Evolutionary conservation across 2,329 filamentous ascomycete genomes (phyloP), one percentile per base, ranked within the genome.

Genomic region (Lecanosticta acicola): DNA sequence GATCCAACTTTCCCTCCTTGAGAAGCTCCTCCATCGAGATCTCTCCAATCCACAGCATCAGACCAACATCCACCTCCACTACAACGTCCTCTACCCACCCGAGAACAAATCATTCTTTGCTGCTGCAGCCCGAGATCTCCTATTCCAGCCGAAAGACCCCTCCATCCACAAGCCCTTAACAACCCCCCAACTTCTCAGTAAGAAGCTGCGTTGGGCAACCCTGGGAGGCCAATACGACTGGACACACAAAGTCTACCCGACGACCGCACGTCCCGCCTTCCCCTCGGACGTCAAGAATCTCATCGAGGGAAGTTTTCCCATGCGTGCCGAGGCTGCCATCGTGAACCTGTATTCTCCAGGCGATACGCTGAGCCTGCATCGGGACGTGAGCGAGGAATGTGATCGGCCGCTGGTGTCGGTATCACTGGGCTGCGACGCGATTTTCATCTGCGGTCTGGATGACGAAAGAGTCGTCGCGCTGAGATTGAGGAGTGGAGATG

Each of bases 221-320:
- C 78, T 98, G 2, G 93, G 93, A 40, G 91, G 89, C 0, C 93
- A 97, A 66, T 97, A 97, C 66, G 87, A 97, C 70, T 97, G 91
- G 93, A 94, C 89, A 0, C 79, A 80, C 46, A 90, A 94, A 55
- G 71, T 79, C 10, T 97, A 97, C 61, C 89, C 90, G 0, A 65
- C 72, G 8, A 74, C 76, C n/a, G 49, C 65, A 3, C 83, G 85
- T 1, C 87, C 87, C 0, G 59, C 70, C 0, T 96, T 96, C 57
- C 90, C 91, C 0, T 33, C 64, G 1, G 88, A 95, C 60, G 76
- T 94, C 39, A 80, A 80, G 3, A 65, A 62, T 1, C 77, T 95
- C 5, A 70, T 96, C 1, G 74, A 80, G 45, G 68, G 68, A 0
- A 66, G 93, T 0, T 97, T 95, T 56, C 85, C 88, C 0, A 93